Conservation (phyloP, 1,139 yeast species). For the Geotrichum histeridarum region DNA sequence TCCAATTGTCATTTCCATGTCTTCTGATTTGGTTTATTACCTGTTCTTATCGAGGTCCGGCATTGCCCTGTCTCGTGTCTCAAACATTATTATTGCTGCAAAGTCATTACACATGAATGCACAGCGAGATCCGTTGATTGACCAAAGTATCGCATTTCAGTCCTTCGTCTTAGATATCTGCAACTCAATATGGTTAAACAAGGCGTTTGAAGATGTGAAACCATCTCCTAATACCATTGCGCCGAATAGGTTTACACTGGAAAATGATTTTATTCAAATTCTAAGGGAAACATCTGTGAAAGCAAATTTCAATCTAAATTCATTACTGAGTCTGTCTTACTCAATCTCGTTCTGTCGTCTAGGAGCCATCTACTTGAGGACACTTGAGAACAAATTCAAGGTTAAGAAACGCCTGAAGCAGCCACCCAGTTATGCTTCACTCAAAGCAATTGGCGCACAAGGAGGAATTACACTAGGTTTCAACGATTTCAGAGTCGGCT, state of each 20-base stretch:
- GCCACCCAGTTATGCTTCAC: constrained; percentile 33
- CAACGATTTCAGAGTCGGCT: constrained; percentile 22
- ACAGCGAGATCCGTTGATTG: constrained; percentile 32
- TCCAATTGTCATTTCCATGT: constrained; percentile 37
- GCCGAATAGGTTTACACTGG: constrained; percentile 7
- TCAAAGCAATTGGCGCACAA: constrained; percentile 9
- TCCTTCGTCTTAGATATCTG: constrained; percentile 17
- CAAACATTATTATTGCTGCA: constrained; percentile 47
- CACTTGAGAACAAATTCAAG: constrained; percentile 43
- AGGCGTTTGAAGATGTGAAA: constrained; percentile 13
- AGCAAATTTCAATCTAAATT: constrained; percentile 1
- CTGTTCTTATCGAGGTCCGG: constrained; percentile 44
- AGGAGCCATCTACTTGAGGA: constrained; percentile 45
- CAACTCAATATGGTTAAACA: constrained; percentile 19
- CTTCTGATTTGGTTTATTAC: constrained; percentile 41
- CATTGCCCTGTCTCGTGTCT: constrained; percentile 44
- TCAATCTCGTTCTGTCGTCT: constrained; percentile 30
- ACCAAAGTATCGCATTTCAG: constrained; percentile 21
- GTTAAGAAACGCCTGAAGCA: constrained; percentile 44
- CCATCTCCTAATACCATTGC: background rate
- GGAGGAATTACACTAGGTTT: constrained; percentile 23
- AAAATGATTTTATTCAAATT: constrained; percentile 6
- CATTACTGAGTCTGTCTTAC: constrained; percentile 11
- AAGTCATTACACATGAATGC: constrained; percentile 36
- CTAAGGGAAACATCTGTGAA: constrained; percentile 6